These are phyloP conservation scores for Colletotrichum sp. DNA, from an alignment of 2,329 filamentous ascomycete species.

Conservation along the genomic window DNA sequence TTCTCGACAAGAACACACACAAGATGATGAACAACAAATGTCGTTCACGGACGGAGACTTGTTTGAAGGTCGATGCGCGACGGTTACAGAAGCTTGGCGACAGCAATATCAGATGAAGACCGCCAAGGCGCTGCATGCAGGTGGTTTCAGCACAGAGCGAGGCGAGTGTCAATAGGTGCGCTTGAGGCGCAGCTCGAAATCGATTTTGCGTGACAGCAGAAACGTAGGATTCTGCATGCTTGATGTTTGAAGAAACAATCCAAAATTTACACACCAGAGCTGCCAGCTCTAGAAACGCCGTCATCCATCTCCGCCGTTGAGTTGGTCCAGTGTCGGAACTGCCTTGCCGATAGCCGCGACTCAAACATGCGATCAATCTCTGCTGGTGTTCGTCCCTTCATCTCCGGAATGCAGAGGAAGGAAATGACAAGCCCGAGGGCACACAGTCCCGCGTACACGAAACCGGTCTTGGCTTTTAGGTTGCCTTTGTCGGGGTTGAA, in stretches of 20 bases:
- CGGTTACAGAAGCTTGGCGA: slow-evolving; percentile 8
- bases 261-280: background rate
- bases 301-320: background rate
- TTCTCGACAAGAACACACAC: background rate
- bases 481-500: slow-evolving; percentile 46
- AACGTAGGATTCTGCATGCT: background rate
- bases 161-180: background rate
- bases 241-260: background rate
- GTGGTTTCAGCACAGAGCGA: background rate
- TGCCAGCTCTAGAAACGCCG: background rate
- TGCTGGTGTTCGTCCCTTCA: slow-evolving; percentile 49
- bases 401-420: slow-evolving; percentile 57
- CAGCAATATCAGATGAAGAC: background rate
- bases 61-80: background rate
- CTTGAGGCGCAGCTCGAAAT: background rate
- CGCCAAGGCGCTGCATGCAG: background rate
- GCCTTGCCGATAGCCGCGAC: slow-evolving; percentile 27
- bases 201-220: background rate
- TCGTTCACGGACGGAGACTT: background rate
- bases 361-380: slow-evolving; percentile 52
- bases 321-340: slow-evolving; percentile 28
- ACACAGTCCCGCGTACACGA: slow-evolving; percentile 43
- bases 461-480: slow-evolving; percentile 45
- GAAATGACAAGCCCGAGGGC: slow-evolving; percentile 38
- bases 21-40: background rate